phyloP scores from a whole-genome alignment of 768 basidiomycete species.

The Trametes meyenii region DNA sequence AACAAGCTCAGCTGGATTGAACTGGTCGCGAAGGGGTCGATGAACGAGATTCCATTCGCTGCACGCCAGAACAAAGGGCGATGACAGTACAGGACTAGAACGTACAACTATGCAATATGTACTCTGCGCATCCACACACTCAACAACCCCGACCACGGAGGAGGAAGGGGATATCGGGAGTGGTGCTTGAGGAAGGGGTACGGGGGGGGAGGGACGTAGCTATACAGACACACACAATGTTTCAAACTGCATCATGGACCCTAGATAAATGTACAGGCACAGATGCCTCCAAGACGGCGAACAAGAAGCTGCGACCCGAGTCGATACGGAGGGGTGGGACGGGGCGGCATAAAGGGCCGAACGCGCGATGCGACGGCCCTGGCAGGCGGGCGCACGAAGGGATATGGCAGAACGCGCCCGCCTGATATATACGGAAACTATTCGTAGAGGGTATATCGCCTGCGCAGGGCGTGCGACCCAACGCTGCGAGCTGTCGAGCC shows the following conservation, averaged over 20 bases:
- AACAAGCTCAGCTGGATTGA: no score
- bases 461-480: not conserved
- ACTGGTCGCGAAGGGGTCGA: not conserved
- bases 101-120: conserved; percentile 2
- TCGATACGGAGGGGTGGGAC: not conserved
- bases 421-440: conserved; percentile 9
- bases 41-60: not conserved
- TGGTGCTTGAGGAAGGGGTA: not conserved
- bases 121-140: not conserved
- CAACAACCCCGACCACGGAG: not conserved
- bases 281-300: conserved; percentile 4
- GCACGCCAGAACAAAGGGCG: conserved; percentile 3
- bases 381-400: conserved; percentile 16
- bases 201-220: not conserved
- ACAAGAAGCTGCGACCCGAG: not conserved
- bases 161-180: not conserved
- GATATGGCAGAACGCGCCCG: conserved; percentile 9
- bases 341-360: not conserved
- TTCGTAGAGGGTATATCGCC: conserved; percentile 19
- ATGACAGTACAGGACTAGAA: conserved; percentile 15
- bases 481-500: not conserved
- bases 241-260: conserved; percentile 5
- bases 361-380: not conserved
- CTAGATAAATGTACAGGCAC: conserved; percentile 12
- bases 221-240: conserved; percentile 13